Evolutionary conservation across 1,139 yeast species (phyloP).

Genomic region (Waltiozyma solani): DNA sequence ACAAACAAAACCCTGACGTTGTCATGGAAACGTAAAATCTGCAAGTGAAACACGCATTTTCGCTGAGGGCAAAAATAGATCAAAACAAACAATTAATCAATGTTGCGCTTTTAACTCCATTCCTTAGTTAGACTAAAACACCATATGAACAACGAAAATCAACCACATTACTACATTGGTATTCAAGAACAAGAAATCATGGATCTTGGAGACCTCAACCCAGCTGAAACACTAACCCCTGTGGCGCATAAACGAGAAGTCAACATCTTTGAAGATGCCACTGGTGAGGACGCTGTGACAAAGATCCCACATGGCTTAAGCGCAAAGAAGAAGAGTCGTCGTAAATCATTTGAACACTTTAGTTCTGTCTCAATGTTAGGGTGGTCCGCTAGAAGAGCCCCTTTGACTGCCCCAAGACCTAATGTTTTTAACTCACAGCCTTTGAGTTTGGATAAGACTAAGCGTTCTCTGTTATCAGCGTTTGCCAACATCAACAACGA

Average conservation of each 20-base stretch:
- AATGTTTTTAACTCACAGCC: conserved; percentile 19
- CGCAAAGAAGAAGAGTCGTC: conserved; percentile 26
- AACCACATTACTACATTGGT: too few relatives aligned
- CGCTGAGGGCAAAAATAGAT: too few relatives aligned
- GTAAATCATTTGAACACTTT: conserved; percentile 18
- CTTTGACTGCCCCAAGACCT: conserved; percentile 32
- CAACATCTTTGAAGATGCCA: conserved; percentile 11
- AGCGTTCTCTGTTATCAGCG: conserved; percentile 12
- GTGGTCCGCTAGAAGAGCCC: conserved; percentile 21
- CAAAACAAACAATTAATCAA: neutral
- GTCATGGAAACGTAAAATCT: neutral
- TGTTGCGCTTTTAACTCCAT: too few relatives aligned
- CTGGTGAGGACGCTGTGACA: conserved; percentile 12
- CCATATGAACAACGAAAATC: too few relatives aligned
- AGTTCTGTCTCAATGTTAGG: conserved; percentile 1
- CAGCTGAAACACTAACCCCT: conserved; percentile 14
- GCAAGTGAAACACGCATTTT: too few relatives aligned
- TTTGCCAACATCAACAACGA: too few relatives aligned
- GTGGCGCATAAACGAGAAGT: conserved; percentile 5
- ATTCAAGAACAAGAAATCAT: neutral
- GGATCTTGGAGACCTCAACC: conserved; percentile 5
- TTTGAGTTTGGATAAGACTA: conserved; percentile 10
- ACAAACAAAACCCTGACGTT: neutral
- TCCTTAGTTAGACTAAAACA: too few relatives aligned
- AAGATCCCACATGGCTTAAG: conserved; percentile 43